phyloP scores from a whole-genome alignment of 352 stramenopile species.

The Phytophthora tentaculata region DNA sequence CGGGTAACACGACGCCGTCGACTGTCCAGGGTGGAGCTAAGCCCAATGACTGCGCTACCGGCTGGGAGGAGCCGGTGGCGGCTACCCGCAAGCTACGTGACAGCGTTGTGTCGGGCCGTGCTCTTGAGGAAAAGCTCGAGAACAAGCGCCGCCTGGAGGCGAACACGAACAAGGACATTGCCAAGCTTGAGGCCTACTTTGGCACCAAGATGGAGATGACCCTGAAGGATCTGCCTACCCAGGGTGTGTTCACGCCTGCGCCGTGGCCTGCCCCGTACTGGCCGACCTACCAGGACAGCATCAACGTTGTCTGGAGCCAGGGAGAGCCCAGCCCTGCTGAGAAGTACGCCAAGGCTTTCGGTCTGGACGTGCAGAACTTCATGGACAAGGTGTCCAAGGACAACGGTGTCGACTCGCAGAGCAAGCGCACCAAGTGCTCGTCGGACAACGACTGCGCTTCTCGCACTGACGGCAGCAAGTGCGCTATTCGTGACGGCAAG shows the following conservation, averaged over 20 bases:
- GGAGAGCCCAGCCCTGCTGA: constrained; percentile 33
- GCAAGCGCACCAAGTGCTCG: constrained; percentile 27
- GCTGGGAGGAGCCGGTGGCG: constrained; percentile 28
- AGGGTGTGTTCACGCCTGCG: constrained; percentile 14
- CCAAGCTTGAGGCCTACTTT: constrained; percentile 34
- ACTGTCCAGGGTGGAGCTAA: not conserved
- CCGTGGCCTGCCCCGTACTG: constrained; percentile 69
- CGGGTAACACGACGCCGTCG: not conserved
- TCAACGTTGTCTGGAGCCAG: constrained; percentile 51
- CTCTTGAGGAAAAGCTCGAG: constrained; percentile 8
- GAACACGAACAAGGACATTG: constrained; percentile 29
- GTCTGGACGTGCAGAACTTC: constrained; percentile 38
- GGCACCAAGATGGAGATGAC: constrained; percentile 33
- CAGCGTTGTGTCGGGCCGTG: constrained; percentile 15
- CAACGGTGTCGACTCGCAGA: constrained; percentile 42
- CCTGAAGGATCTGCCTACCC: constrained; percentile 31
- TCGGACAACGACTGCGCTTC: constrained; percentile 33
- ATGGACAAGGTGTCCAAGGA: constrained; percentile 44
- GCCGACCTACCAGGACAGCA: constrained; percentile 66
- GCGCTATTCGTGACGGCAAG: constrained; percentile 34
- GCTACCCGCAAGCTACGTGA: constrained; percentile 20
- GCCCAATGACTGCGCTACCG: constrained; percentile 35
- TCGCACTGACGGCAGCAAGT: constrained; percentile 27
- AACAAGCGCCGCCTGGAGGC: constrained; percentile 31
- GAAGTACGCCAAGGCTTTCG: constrained; percentile 63